Percentiles rank a stretch among this genome's conserved stretches.
These are phyloP conservation scores for Vaccinium macrocarpon DNA, from an alignment of 148 eudicot species.

Conservation along the genomic window DNA sequence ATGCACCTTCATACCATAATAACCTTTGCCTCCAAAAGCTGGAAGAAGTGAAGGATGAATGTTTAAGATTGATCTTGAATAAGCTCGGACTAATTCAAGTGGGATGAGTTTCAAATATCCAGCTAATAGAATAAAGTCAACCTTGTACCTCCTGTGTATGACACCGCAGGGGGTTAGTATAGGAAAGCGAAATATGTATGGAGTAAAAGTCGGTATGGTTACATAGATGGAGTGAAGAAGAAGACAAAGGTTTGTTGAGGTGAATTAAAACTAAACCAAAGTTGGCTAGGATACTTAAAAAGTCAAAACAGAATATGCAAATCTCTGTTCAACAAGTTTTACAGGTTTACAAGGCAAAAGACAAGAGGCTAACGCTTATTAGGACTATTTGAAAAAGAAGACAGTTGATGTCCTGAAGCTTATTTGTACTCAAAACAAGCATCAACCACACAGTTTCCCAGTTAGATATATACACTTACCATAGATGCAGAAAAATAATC, in stretches of 20 bases:
- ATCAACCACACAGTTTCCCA: background rate
- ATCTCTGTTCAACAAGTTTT: background rate
- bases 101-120: constrained; percentile 77
- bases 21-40: constrained; percentile 96
- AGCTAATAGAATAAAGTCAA: constrained; percentile 50
- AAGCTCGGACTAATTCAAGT: constrained; percentile 59
- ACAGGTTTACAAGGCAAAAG: background rate
- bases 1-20: constrained; percentile 88
- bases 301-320: background rate
- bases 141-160: constrained; percentile 35
- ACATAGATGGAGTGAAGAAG: background rate
- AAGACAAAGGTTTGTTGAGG: background rate
- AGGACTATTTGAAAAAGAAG: background rate
- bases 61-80: constrained; percentile 75
- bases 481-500: background rate
- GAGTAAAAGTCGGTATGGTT: background rate
- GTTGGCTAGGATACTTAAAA: background rate
- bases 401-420: background rate
- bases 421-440: background rate
- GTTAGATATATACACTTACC: background rate
- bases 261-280: background rate
- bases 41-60: constrained; percentile 97
- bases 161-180: background rate
- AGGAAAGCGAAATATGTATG: background rate
- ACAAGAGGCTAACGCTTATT: background rate